Evolutionary conservation across 495 filamentous ascomycete species (phyloP).

Genomic region (Podospora pseudocomata): DNA sequence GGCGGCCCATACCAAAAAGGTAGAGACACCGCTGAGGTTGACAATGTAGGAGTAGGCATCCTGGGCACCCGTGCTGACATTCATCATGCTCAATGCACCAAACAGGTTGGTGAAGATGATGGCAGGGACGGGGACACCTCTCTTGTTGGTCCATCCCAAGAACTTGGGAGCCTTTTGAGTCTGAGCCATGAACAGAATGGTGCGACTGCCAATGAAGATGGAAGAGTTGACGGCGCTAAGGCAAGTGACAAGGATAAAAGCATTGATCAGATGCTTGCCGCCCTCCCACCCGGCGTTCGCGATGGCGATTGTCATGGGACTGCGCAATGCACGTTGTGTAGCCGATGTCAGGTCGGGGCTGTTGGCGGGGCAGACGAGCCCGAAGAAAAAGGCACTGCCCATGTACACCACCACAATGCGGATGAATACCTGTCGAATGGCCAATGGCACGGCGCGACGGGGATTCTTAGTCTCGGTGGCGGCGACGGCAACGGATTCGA

Average conservation of each 20-base stretch:
- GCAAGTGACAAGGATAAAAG: slow-evolving; percentile 65
- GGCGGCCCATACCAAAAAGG: slow-evolving; percentile 64
- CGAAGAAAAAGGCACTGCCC: slow-evolving; percentile 68
- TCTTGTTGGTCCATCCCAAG: slow-evolving; percentile 58
- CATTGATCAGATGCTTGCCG: slow-evolving; percentile 65
- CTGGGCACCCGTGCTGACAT: slow-evolving; percentile 55
- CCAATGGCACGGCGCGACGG: slow-evolving; percentile 62
- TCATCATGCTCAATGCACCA: slow-evolving; percentile 65
- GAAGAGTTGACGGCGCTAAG: slow-evolving; percentile 67
- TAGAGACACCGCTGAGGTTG: slow-evolving; percentile 53
- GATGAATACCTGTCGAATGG: slow-evolving; percentile 72
- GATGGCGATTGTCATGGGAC: slow-evolving; percentile 60
- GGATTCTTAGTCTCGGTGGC: slow-evolving; percentile 74
- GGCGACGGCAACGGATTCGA: slow-evolving; percentile 69
- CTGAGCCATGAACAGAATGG: slow-evolving; percentile 63
- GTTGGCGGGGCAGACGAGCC: slow-evolving; percentile 52
- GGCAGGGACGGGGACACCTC: slow-evolving; percentile 63
- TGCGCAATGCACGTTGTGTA: slow-evolving; percentile 45
- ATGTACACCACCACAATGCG: slow-evolving; percentile 75
- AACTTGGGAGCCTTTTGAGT: slow-evolving; percentile 62
- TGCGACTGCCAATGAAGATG: slow-evolving; percentile 64
- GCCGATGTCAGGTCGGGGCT: slow-evolving; percentile 48
- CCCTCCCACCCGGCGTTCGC: slow-evolving; percentile 53
- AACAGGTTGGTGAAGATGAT: slow-evolving; percentile 61
- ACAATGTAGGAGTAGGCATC: slow-evolving; percentile 52